Evolutionary conservation across 768 basidiomycete genomes (phyloP), one percentile per base, ranked within the genome.

Genomic region (Panellus pusillus): DNA sequence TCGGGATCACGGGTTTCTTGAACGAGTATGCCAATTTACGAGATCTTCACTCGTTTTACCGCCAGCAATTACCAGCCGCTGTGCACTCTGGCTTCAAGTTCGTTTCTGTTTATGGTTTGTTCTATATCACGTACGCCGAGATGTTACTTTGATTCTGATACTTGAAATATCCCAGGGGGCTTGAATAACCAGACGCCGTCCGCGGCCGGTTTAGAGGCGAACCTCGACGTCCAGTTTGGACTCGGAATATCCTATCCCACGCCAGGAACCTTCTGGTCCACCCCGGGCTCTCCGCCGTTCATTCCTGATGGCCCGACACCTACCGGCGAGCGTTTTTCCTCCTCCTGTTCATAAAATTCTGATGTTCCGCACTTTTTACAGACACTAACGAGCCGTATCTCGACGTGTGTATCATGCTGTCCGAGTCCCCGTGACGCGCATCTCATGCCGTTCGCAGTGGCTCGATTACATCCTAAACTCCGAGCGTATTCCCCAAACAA

Each of bases 181-280:
- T 36, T 70, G 53, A 87, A 90, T 62, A 74, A 77, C 53, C 87
- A 91, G 63, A 80, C 59, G 43, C 39, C 70, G n/a, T 67, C 66
- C 0, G 67, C 71, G 13, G 81, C 87, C 14, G 86, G 87, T 1
- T 62, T 52, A 4, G 89, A 91, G 65, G 88, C 87, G 3, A 76
- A 85, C 57, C 68, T 89, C 24, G 87, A 89, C 56, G 77, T 79
- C 4, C 86, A 89, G 61, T 86, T 82, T 65, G 84, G 79, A 1
- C 84, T 79, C 54, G 88, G 87, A 17, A 50, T 90, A 24, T 74
- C 83, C 5, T 78, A 77, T 63, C 87, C 87, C 1, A 86, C 79
- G 6, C 79, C 79, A 3, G 68, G 70, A 6, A 81, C 77, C 4
- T 84, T 83, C 59, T 88, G 73, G 59, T 80, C 86, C 0, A 89